phyloP scores from a whole-genome alignment of 2,329 filamentous ascomycete species.

The Byssothecium circinans region DNA sequence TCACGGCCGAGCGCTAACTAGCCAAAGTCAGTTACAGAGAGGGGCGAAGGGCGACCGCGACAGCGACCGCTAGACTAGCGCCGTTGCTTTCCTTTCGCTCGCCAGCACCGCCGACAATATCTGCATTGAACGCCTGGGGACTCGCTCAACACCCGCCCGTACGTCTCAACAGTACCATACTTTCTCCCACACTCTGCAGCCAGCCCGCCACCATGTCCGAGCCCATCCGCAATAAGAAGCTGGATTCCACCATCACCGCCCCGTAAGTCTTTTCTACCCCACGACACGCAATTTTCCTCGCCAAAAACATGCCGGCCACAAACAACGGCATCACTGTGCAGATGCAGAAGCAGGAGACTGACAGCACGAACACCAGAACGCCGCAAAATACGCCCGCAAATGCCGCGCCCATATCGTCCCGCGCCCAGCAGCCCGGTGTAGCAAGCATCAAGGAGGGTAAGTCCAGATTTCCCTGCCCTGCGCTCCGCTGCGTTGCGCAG shows the following conservation, averaged over 20 bases:
- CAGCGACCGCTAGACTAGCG: too few relatives aligned
- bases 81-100: constrained; percentile 20
- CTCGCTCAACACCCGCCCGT: constrained; percentile 31
- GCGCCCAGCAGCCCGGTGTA: constrained; percentile 92
- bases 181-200: constrained; percentile 6
- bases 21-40: constrained; percentile 21
- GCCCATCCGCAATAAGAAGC: constrained; percentile 68
- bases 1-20: constrained; percentile 12
- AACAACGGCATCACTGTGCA: constrained; percentile 35
- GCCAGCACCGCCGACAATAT: constrained; percentile 34
- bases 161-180: constrained; percentile 1
- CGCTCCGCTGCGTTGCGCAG: too few relatives aligned
- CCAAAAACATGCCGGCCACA: constrained; percentile 21
- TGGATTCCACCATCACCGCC: constrained; percentile 61
- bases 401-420: constrained; percentile 95
- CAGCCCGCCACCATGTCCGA: constrained; percentile 61
- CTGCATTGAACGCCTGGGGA: constrained; percentile 23
- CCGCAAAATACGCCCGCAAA: constrained; percentile 97
- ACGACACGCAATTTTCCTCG: constrained; percentile 28
- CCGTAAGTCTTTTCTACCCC: constrained; percentile 57
- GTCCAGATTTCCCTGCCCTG: constrained; percentile 22
- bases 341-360: too few relatives aligned
- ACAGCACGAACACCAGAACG: constrained; percentile 63
- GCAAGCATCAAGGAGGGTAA: constrained; percentile 96
- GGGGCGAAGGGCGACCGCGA: too few relatives aligned